phyloP scores from a whole-genome alignment of 768 basidiomycete species.

The Lentinula boryana region DNA sequence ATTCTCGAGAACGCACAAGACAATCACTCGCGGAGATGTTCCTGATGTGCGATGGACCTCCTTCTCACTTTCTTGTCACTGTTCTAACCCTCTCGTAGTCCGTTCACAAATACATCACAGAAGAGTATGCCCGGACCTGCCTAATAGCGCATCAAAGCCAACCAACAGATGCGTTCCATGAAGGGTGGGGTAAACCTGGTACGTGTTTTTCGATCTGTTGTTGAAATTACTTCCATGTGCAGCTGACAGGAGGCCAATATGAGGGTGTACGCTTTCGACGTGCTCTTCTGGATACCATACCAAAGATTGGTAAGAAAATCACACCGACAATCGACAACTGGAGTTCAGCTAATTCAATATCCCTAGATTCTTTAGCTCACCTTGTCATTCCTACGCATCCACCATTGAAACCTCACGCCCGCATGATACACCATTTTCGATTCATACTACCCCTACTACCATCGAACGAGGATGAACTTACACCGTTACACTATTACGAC shows the following conservation, averaged over 20 bases:
- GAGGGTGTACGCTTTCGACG: constrained; percentile 61
- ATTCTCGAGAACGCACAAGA: constrained; percentile 57
- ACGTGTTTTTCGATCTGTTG: constrained; percentile 10
- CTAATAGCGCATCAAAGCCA: constrained; percentile 65
- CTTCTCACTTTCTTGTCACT: background rate
- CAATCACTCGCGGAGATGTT: constrained; percentile 47
- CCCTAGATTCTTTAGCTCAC: constrained; percentile 61
- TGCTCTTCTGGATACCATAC: constrained; percentile 64
- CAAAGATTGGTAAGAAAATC: constrained; percentile 51
- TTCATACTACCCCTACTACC: constrained; percentile 62
- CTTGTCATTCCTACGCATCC: constrained; percentile 71
- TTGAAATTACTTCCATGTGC: background rate
- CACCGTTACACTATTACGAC: constrained; percentile 71
- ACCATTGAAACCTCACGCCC: constrained; percentile 58
- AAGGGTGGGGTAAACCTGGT: constrained; percentile 77
- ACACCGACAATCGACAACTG: background rate
- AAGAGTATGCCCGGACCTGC: constrained; percentile 74
- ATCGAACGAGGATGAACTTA: constrained; percentile 56
- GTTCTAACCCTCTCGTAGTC: constrained; percentile 29
- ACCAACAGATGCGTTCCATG: constrained; percentile 58
- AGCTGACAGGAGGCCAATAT: constrained; percentile 45
- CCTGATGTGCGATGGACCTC: constrained; percentile 42
- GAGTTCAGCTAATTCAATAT: background rate
- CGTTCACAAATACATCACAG: constrained; percentile 61
- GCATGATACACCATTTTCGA: constrained; percentile 78